These are phyloP conservation scores for Epichloe hybrida DNA, from an alignment of 2,329 filamentous ascomycete genomes.

Conservation along the genomic window DNA sequence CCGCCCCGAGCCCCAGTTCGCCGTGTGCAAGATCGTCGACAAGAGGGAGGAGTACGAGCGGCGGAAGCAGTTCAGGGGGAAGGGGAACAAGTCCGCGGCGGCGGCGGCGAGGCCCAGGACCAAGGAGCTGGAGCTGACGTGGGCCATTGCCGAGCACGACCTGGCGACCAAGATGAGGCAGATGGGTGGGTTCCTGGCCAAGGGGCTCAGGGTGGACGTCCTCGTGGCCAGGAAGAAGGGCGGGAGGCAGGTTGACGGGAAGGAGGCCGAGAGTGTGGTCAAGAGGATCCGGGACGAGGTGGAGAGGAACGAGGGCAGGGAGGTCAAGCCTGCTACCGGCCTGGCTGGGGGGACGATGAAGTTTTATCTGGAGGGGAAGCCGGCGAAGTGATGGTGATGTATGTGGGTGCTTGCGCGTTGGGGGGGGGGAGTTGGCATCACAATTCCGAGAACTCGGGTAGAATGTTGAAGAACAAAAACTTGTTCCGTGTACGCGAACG, in stretches of 20 bases:
- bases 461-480: too few relatives aligned
- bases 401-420: too few relatives aligned
- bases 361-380: conserved; percentile 27
- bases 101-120: conserved; percentile 27
- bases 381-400: background rate
- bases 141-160: conserved; percentile 70
- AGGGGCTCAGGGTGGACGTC: conserved; percentile 65
- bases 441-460: too few relatives aligned
- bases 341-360: conserved; percentile 28
- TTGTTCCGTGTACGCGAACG: too few relatives aligned
- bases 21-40: conserved; percentile 60
- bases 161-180: conserved; percentile 56
- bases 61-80: conserved; percentile 25
- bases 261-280: conserved; percentile 49
- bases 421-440: background rate
- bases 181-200: conserved; percentile 54
- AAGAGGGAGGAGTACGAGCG: conserved; percentile 36
- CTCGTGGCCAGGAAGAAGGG: conserved; percentile 53
- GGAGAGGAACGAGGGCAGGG: conserved; percentile 26
- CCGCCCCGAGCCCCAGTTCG: conserved; percentile 19
- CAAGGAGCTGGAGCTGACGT: conserved; percentile 83
- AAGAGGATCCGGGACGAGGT: conserved; percentile 21
- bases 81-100: conserved; percentile 26
- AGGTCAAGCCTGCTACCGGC: conserved; percentile 32
- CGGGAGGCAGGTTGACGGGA: conserved; percentile 40